A percentile compares a stretch with the other conserved stretches of the same genome.
These are phyloP conservation scores for Aspergillus japonicus DNA, from an alignment of 2,329 filamentous ascomycete genomes.

Conservation along the genomic window DNA sequence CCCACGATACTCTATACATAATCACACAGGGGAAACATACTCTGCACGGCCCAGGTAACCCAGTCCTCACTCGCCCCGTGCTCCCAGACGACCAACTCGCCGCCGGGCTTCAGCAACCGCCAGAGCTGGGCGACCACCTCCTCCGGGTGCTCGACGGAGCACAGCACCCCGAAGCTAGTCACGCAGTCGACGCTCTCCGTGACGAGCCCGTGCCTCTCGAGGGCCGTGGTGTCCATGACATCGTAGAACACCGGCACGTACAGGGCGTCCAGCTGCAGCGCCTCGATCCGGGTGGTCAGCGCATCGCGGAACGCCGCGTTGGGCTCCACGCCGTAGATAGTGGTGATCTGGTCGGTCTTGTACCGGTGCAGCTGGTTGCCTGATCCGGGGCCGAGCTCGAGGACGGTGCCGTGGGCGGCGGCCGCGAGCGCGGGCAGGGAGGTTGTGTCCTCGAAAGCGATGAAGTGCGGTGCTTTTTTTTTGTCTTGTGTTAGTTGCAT, in stretches of 20 bases:
- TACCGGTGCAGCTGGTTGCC: slow-evolving; percentile 47
- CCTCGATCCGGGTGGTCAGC: slow-evolving; percentile 32
- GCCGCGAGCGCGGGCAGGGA: slow-evolving; percentile 31
- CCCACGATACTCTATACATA: background rate
- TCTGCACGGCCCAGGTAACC: slow-evolving; percentile 29
- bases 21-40: slow-evolving; percentile 34
- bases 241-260: slow-evolving; percentile 42
- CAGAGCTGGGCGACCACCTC: slow-evolving; percentile 33
- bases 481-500: too few species aligned
- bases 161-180: slow-evolving; percentile 47
- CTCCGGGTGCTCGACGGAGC: slow-evolving; percentile 35
- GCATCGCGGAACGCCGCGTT: slow-evolving; percentile 36
- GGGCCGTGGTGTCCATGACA: slow-evolving; percentile 41
- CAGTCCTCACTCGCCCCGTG: slow-evolving; percentile 29
- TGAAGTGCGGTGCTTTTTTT: slow-evolving; percentile 19
- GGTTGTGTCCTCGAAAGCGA: slow-evolving; percentile 37
- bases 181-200: slow-evolving; percentile 40
- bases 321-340: slow-evolving; percentile 45
- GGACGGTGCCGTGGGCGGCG: slow-evolving; percentile 36
- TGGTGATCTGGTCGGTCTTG: slow-evolving; percentile 31
- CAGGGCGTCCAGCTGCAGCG: slow-evolving; percentile 32
- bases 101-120: slow-evolving; percentile 47
- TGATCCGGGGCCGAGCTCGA: slow-evolving; percentile 48
- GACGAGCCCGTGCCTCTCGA: slow-evolving; percentile 38
- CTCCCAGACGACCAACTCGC: slow-evolving; percentile 50